Evolutionary conservation across 169 alveolate genomes (phyloP).

Genomic region (Plasmodium blacklocki): DNA sequence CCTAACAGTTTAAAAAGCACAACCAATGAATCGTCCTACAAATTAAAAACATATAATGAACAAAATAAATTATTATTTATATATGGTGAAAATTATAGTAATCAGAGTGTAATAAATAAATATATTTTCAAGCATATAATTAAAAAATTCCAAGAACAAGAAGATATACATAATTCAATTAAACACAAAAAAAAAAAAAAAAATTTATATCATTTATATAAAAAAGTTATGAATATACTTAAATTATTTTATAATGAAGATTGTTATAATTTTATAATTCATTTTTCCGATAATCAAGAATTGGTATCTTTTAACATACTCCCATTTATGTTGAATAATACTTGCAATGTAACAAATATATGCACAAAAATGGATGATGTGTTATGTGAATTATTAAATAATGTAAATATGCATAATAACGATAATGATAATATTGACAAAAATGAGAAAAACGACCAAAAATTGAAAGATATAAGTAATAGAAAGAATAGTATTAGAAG

Average conservation of each 20-base stretch:
- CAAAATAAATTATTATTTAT: constrained; percentile 53
- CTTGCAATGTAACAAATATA: constrained; percentile 62
- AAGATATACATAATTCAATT: too few relatives aligned
- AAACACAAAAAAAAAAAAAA: constrained; percentile 2
- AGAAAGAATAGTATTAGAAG: not conserved
- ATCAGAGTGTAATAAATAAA: constrained; percentile 33
- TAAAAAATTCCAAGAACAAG: constrained; percentile 1
- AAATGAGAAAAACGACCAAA: not conserved
- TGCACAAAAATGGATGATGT: constrained; percentile 36
- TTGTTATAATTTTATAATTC: constrained; percentile 53
- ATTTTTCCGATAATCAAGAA: constrained; percentile 17
- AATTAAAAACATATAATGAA: not conserved
- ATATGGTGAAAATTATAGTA: constrained; percentile 65
- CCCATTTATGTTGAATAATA: constrained; percentile 34
- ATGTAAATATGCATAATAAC: not conserved
- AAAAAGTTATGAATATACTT: constrained; percentile 51
- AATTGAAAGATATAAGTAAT: not conserved
- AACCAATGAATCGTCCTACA: not conserved
- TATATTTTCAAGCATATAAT: constrained; percentile 57
- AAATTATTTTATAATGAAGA: constrained; percentile 64
- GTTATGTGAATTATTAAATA: constrained; percentile 7
- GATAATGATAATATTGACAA: not conserved
- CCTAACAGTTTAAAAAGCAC: constrained; percentile 6
- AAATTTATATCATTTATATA: constrained; percentile 36
- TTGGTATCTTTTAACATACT: constrained; percentile 34